phyloP scores from a whole-genome alignment of 1,284 basidiomycete genomes.

The Trichosporon ovoides region DNA sequence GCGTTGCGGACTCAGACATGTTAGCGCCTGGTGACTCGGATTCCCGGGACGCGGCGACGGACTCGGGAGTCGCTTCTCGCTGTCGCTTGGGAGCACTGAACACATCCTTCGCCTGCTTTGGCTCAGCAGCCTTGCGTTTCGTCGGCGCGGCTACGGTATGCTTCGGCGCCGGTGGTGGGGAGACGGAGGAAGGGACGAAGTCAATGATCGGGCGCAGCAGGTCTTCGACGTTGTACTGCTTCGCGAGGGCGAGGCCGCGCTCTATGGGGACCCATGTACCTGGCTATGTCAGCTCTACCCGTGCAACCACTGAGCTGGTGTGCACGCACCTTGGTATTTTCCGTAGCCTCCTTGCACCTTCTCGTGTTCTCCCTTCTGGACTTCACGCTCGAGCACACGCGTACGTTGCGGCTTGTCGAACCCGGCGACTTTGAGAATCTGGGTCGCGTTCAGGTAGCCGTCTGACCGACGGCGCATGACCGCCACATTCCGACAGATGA shows the following conservation, averaged over 20 bases:
- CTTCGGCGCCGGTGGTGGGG: conserved; percentile 93
- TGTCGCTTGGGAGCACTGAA: neutral
- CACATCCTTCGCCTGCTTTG: conserved; percentile 34
- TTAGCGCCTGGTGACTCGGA: conserved; percentile 14
- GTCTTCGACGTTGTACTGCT: conserved; percentile 86
- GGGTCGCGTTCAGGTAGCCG: conserved; percentile 97
- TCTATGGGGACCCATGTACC: conserved; percentile 99
- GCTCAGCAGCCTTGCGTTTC: conserved; percentile 44
- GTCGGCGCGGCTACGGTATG: conserved; percentile 69
- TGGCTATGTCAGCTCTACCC: conserved; percentile 49
- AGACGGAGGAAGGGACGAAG: conserved; percentile 83
- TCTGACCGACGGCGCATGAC: conserved; percentile 96
- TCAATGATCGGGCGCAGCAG: conserved; percentile 92
- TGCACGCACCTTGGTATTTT: conserved; percentile 87
- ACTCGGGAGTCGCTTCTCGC: conserved; percentile 19
- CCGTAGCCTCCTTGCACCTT: conserved; percentile 99
- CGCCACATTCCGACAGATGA: conserved; percentile 89
- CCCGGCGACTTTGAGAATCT: conserved; percentile 97
- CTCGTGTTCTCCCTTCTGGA: conserved; percentile 98
- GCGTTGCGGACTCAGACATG: conserved; percentile 25
- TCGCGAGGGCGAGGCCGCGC: conserved; percentile 75
- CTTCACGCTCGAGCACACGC: conserved; percentile 92
- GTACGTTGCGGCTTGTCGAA: conserved; percentile 99
- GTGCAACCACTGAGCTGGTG: no score
- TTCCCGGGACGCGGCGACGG: conserved; percentile 9